Evolutionary conservation across 2,329 filamentous ascomycete species (phyloP).

Genomic region (Claviceps humidiphila): DNA sequence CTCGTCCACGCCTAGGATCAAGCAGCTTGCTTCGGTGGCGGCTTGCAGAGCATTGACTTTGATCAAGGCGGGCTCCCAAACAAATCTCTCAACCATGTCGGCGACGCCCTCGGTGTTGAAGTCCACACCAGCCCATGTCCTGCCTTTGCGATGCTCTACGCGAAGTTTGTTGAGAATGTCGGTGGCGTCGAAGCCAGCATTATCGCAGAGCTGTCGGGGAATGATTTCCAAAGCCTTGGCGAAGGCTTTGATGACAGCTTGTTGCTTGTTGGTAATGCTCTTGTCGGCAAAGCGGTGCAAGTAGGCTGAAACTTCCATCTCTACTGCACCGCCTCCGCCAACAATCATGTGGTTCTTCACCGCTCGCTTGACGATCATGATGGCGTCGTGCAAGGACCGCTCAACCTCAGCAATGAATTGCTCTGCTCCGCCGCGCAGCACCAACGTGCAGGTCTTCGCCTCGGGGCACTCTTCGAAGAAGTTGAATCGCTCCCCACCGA

Average conservation of each 20-base stretch:
- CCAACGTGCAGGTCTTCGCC: slow-evolving; percentile 92
- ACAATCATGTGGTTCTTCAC: slow-evolving; percentile 93
- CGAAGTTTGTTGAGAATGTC: slow-evolving; percentile 94
- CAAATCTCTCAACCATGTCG: slow-evolving; percentile 90
- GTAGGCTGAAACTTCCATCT: slow-evolving; percentile 95
- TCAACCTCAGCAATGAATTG: slow-evolving; percentile 99
- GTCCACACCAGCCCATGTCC: slow-evolving; percentile 90
- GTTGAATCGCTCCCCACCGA: slow-evolving; percentile 95
- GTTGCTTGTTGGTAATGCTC: slow-evolving; percentile 88
- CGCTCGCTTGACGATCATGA: slow-evolving; percentile 99
- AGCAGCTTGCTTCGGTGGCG: slow-evolving; percentile 84
- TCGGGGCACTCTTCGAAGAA: slow-evolving; percentile 93
- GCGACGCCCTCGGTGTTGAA: slow-evolving; percentile 83
- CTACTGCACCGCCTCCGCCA: slow-evolving; percentile 81
- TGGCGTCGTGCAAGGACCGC: slow-evolving; percentile 92
- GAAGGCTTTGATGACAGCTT: slow-evolving; percentile 94
- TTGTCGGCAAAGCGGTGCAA: slow-evolving; percentile 86
- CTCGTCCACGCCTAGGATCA: slow-evolving; percentile 95
- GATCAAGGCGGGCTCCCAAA: slow-evolving; percentile 93
- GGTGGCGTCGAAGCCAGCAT: slow-evolving; percentile 94
- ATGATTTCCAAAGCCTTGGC: slow-evolving; percentile 96
- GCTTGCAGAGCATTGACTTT: slow-evolving; percentile 97
- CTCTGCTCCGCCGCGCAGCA: slow-evolving; percentile 90
- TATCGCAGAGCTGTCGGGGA: slow-evolving; percentile 93
- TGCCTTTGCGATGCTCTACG: slow-evolving; percentile 89